phyloP scores from a whole-genome alignment of 169 alveolate genomes.

The Blepharisma undulans region DNA sequence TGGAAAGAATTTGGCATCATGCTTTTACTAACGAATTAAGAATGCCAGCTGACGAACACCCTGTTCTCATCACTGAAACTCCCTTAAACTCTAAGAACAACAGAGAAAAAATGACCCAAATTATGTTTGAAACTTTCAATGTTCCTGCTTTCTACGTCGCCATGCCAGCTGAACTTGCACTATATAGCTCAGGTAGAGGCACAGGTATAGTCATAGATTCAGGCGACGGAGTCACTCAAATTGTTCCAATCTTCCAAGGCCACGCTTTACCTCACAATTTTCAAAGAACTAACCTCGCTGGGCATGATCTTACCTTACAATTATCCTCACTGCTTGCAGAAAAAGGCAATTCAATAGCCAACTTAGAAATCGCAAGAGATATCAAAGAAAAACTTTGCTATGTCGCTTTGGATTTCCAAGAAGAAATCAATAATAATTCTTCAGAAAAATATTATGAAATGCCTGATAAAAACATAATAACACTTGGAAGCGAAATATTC shows the following conservation, averaged over 20 bases:
- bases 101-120: no score
- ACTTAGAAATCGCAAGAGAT: conserved; percentile 74
- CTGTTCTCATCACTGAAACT: conserved; percentile 91
- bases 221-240: conserved; percentile 94
- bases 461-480: conserved; percentile 85
- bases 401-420: conserved; percentile 38
- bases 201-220: conserved; percentile 92
- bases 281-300: conserved; percentile 87
- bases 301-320: conserved; percentile 80
- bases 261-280: conserved; percentile 86
- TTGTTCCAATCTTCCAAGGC: conserved; percentile 92
- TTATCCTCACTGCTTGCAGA: conserved; percentile 66
- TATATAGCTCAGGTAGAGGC: conserved; percentile 90
- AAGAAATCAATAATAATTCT: conserved; percentile 42
- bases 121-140: no score
- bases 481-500: conserved; percentile 73
- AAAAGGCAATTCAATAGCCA: conserved; percentile 80
- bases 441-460: conserved; percentile 63
- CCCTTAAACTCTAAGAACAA: conserved; percentile 91
- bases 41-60: conserved; percentile 77
- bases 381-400: conserved; percentile 82
- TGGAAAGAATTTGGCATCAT: conserved; percentile 88
- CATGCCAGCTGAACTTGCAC: conserved; percentile 90
- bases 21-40: conserved; percentile 77
- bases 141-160: conserved; percentile 90